These are phyloP conservation scores for Pseudozyma pruni DNA, from an alignment of 1,284 basidiomycete species.

Conservation along the genomic window DNA sequence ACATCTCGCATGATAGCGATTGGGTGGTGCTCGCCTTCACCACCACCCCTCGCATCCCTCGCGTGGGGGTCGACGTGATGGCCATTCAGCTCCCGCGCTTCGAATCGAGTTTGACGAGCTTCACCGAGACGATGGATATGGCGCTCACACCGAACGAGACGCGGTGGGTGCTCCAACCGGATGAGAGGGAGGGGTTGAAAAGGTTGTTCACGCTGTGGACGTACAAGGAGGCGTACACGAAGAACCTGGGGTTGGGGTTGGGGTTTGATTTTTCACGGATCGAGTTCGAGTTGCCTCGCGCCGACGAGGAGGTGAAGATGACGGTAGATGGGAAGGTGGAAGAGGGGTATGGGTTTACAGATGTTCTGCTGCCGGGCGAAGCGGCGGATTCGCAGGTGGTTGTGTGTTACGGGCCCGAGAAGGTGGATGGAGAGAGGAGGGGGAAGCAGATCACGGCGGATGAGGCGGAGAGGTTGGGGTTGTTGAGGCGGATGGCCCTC, in stretches of 20 bases:
- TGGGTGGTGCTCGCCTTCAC: constrained; percentile 62
- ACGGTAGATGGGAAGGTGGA: constrained; percentile 11
- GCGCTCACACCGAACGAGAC: constrained; percentile 50
- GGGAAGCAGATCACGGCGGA: not conserved
- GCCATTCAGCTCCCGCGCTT: constrained; percentile 53
- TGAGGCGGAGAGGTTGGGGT: not conserved
- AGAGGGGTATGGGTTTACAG: constrained; percentile 27
- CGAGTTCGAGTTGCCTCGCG: constrained; percentile 43
- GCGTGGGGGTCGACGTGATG: constrained; percentile 65
- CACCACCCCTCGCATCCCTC: not conserved
- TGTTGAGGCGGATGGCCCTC: constrained; percentile 6
- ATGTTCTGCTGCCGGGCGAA: constrained; percentile 25
- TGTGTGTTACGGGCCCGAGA: constrained; percentile 4
- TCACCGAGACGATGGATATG: constrained; percentile 61
- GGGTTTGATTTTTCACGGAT: constrained; percentile 61
- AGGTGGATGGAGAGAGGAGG: not conserved
- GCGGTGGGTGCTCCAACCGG: constrained; percentile 37
- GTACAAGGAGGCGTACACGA: constrained; percentile 66
- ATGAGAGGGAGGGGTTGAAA: constrained; percentile 21
- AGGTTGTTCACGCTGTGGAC: constrained; percentile 62
- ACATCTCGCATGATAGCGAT: constrained; percentile 62
- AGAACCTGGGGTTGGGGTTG: constrained; percentile 59
- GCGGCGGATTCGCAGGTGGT: constrained; percentile 10
- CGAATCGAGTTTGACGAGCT: constrained; percentile 37
- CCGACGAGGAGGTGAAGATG: not conserved